Evolutionary conservation across 176 grass and related monocot species (phyloP), one percentile per base, ranked within the genome.

Genomic region (Juncus effusus): DNA sequence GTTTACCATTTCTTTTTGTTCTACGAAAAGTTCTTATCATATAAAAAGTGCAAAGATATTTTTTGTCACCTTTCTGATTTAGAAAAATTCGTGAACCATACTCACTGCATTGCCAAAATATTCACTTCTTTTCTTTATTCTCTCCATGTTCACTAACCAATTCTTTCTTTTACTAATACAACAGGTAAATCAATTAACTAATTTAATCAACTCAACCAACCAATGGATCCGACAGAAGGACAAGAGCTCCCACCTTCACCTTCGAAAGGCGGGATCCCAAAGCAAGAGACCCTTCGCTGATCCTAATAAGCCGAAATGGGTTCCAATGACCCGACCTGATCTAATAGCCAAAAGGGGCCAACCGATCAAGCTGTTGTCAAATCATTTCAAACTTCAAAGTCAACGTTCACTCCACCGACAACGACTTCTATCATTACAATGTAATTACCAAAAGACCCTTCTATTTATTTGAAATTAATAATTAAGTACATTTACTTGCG

Each of bases 321-420:
- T 52, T 4, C 60, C 77, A 35, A 67, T 82, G 3, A 3, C 74
- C 5, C 80, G 90, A 7, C 81, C 84, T 38, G 90, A n/a, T n/a
- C n/a, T 83, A 4, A 42, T 77, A 36, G 90, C 77, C 2, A 81
- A 19, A 50, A 79, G 39, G 12, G 90, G 90, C 6, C 76, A 90
- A 7, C 50, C 1, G 1, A 84, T 90, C 13, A 49, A 47, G 4
- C 72, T 95, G 3, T 6, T 74, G 0, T 76, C 90, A 4, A 95
- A 95, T 52, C 90, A n/a, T n/a, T n/a, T n/a, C n/a, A n/a, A n/a
- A 95, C 52, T 95, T 82, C 64, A 73, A 76, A 42, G 90, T 95
- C n/a, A 76, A 78, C 13, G 50, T 95, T 7, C 69, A 62, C 60
- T 61, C 60, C 1, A 62, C 63, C 5, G 86, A 79, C 2, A 83